Evolutionary conservation across 306 rosid species (phyloP), one percentile per base, ranked within the genome.

Genomic region (Lathyrus oleraceus): DNA sequence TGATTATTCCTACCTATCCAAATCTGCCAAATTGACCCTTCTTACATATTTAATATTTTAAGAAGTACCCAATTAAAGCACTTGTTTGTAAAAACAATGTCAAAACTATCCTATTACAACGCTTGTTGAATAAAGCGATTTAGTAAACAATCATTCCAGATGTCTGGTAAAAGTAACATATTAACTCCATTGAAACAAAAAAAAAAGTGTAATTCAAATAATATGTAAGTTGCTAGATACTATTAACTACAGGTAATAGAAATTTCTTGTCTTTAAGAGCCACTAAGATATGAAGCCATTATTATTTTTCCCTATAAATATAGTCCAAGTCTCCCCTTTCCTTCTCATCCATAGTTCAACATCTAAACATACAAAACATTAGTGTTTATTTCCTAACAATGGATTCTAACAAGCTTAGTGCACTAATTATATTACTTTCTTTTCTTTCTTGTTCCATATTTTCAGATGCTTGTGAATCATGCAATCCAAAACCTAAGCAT

Each of bases 351-450:
- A n/a, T 20, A 25, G 13, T 70, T 60, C 44, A 19, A 38, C 67
- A 28, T 53, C 73, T 54, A 25, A 35, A 6, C 17, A 35, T 8
- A 57, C 15, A 54, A 20, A 23, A 54, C n/a, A 19, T 2, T 35
- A 42, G 36, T 15, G 15, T 23, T 17, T 16, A 21, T 54, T 54
- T 19, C 14, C 19, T 51, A 19, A 9, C 14, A 9, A 51, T 82
- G 89, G 89, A 84, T 84, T 85, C 80, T 36, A 77, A 44, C 79
- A 86, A 85, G 80, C 73, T 83, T 40, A 69, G 20, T 54, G 83
- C 88, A 28, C 23, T 85, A 48, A 23, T 84, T 54, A 36, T 90
- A n/a, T 19, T 85, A 56, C 15, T 90, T 28, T 81, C 85, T 21
- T 75, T 92, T 64, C 81, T 88, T 9, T n/a, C 69, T 32, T 45